A percentile compares a stretch with the other conserved stretches of the same genome.
Evolutionary conservation across 352 stramenopile species (phyloP).

Genomic region (Pythium plurisporium): DNA sequence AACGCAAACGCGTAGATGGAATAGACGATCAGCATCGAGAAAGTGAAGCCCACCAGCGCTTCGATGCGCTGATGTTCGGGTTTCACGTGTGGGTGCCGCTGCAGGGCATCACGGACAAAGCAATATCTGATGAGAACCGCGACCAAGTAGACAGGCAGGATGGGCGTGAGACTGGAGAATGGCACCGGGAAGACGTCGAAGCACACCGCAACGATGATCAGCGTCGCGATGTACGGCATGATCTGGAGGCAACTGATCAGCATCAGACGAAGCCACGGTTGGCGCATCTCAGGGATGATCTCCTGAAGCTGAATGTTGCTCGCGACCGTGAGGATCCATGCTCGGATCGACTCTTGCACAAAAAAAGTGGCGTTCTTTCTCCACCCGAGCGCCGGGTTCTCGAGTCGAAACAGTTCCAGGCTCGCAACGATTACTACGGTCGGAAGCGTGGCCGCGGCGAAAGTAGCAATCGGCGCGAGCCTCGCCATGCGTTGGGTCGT

Average conservation of each 20-base stretch:
- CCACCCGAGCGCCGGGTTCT: conserved; percentile 8
- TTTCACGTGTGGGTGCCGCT: conserved; percentile 1
- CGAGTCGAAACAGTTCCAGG: conserved; percentile 2
- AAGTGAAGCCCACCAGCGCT: not conserved
- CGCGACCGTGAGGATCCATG: conserved; percentile 13
- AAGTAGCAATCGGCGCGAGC: no score
- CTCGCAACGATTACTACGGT: not conserved
- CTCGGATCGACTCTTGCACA: conserved; percentile 22
- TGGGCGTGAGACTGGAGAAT: conserved; percentile 10
- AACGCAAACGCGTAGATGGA: conserved; percentile 28
- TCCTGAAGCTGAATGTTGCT: conserved; percentile 16
- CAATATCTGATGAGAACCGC: conserved; percentile 14
- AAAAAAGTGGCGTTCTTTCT: conserved; percentile 18
- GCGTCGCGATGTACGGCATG: conserved; percentile 16
- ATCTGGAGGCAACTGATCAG: conserved; percentile 7
- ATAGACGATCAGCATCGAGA: conserved; percentile 26
- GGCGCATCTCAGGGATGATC: conserved; percentile 25
- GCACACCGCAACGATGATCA: conserved; percentile 13
- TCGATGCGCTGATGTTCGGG: conserved; percentile 2
- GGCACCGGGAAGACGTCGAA: conserved; percentile 30
- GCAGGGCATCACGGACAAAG: not conserved
- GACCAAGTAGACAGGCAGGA: conserved; percentile 9
- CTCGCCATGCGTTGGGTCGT: not conserved
- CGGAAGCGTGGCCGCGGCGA: not conserved
- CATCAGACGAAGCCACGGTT: conserved; percentile 7